Percentiles rank a stretch among this genome's conserved stretches.
phyloP scores from a whole-genome alignment of 371 early-diverging fungal genomes.

The Enteropsectra breve region DNA sequence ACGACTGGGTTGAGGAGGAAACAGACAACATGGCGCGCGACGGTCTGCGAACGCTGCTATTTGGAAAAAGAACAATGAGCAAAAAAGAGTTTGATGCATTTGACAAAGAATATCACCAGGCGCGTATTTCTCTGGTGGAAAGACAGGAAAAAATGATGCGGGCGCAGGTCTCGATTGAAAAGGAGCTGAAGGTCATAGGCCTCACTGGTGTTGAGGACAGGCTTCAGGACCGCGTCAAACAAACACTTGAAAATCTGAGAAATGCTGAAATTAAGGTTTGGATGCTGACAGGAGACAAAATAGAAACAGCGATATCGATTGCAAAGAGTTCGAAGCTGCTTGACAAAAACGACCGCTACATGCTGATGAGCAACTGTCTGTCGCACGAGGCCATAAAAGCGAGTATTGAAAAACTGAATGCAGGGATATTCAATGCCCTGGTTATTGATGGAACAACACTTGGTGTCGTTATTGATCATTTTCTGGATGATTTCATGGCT shows the following conservation, averaged over 20 bases:
- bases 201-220: conserved; percentile 96
- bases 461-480: conserved; percentile 68
- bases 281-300: conserved; percentile 99
- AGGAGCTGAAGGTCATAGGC: conserved; percentile 79
- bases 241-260: conserved; percentile 76
- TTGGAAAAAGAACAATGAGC: conserved; percentile 73
- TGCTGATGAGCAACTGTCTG: conserved; percentile 39
- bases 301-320: conserved; percentile 95
- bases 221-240: conserved; percentile 81
- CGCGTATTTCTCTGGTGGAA: conserved; percentile 65
- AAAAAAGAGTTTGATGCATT: conserved; percentile 61
- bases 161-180: conserved; percentile 69
- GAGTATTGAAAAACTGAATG: conserved; percentile 36
- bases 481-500: conserved; percentile 70
- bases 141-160: conserved; percentile 66
- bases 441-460: conserved; percentile 90
- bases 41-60: conserved; percentile 89
- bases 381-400: conserved; percentile 34
- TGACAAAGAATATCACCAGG: conserved; percentile 32
- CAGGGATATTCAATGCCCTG: conserved; percentile 63
- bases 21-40: conserved; percentile 95
- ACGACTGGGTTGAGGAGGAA: conserved; percentile 95
- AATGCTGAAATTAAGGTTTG: conserved; percentile 91
- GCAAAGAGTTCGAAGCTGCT: conserved; percentile 82
- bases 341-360: conserved; percentile 61